These are phyloP conservation scores for Sclerotinia sclerotiorum DNA, from an alignment of 2,329 filamentous ascomycete genomes.

Conservation along the genomic window DNA sequence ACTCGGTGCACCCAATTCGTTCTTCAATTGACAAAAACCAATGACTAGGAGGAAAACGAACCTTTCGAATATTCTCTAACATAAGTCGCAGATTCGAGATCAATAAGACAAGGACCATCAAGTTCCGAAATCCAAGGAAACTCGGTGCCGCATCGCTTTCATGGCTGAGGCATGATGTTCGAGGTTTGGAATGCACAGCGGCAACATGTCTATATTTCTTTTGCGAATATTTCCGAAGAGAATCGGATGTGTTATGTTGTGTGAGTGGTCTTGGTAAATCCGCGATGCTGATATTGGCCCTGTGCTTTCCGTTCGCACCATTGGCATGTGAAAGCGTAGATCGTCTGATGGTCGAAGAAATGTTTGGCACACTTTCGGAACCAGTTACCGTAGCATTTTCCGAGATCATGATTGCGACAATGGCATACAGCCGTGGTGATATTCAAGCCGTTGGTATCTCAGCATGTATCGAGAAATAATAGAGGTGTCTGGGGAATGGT, in stretches of 20 bases:
- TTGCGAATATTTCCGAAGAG: constrained; percentile 39
- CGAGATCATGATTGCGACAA: constrained; percentile 29
- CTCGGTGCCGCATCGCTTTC: constrained; percentile 73
- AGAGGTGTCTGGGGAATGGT: not conserved
- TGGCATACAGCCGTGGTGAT: not conserved
- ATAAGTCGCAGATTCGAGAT: constrained; percentile 91
- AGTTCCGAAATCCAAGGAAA: constrained; percentile 90
- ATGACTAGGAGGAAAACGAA: not conserved
- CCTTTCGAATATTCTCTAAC: constrained; percentile 69
- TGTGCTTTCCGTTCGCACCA: constrained; percentile 18
- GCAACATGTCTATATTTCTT: constrained; percentile 89
- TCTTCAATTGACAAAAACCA: constrained; percentile 2
- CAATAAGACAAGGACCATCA: constrained; percentile 91
- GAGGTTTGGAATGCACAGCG: constrained; percentile 72
- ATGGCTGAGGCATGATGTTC: constrained; percentile 81
- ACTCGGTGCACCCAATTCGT: not conserved
- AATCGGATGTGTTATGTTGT: constrained; percentile 25
- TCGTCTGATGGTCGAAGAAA: constrained; percentile 30
- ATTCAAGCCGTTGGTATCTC: not conserved
- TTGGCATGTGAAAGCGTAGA: constrained; percentile 34
- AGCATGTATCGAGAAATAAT: not conserved
- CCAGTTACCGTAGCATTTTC: constrained; percentile 35
- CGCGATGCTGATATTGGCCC: constrained; percentile 19
- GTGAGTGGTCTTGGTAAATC: constrained; percentile 34
- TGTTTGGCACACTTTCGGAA: constrained; percentile 23